Conservation (phyloP, 129 eudicot genomes). For the Pulicaria dysenterica region DNA sequence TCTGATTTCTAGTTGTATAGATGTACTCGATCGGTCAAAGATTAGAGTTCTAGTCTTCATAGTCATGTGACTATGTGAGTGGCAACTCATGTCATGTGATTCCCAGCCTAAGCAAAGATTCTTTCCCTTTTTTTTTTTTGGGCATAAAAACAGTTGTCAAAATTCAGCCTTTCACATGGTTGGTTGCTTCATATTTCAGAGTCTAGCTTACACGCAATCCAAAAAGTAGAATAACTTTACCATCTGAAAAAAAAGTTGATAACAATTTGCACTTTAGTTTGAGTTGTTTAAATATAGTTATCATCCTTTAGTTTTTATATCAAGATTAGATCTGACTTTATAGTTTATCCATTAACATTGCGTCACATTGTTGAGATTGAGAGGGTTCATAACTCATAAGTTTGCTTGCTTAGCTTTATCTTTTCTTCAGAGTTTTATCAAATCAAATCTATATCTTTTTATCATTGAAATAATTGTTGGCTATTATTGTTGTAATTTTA, state of each 20-base stretch:
- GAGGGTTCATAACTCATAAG: too few species aligned
- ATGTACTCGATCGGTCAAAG: constrained; percentile 34
- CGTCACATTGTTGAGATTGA: too few species aligned
- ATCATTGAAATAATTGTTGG: too few species aligned
- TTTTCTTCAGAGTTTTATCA: too few species aligned
- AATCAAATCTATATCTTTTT: neutral
- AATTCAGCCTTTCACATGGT: constrained; percentile 43
- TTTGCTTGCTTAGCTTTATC: too few species aligned
- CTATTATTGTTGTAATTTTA: neutral
- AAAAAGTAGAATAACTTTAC: constrained; percentile 15
- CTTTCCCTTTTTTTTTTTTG: constrained; percentile 15
- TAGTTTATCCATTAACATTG: too few species aligned
- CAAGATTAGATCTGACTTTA: too few species aligned
- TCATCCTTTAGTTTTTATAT: too few species aligned
- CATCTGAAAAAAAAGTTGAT: constrained; percentile 4
- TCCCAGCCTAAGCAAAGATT: constrained; percentile 38
- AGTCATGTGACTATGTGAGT: constrained; percentile 41
- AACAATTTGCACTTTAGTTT: neutral
- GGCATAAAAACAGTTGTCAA: constrained; percentile 38
- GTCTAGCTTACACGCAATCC: constrained; percentile 25
- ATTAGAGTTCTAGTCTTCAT: constrained; percentile 30
- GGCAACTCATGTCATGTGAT: constrained; percentile 40
- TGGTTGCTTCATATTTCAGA: constrained; percentile 26
- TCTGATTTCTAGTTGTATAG: constrained; percentile 31
- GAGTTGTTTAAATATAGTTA: too few species aligned